Conservation (phyloP, 129 eudicot species). For the Smallanthus sonchifolius region DNA sequence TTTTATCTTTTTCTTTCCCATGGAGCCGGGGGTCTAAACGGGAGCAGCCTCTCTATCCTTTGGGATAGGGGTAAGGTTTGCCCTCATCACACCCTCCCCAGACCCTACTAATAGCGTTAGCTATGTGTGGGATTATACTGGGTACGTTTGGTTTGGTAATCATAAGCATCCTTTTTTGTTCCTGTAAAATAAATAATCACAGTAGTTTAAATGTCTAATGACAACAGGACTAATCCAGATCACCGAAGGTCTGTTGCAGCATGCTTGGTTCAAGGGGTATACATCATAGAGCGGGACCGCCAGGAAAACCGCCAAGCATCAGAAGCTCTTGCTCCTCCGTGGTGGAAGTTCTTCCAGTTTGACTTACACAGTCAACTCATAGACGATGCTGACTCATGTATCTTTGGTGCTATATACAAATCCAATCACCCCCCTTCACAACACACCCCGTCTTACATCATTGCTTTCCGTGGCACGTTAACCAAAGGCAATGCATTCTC, state of each 20-base stretch:
- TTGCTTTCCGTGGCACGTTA: conserved; percentile 86
- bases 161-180: neutral
- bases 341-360: conserved; percentile 81
- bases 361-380: conserved; percentile 49
- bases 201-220: neutral
- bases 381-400: conserved; percentile 63
- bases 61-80: too few species aligned
- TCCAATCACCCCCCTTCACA: conserved; percentile 36
- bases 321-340: conserved; percentile 78
- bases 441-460: conserved; percentile 44
- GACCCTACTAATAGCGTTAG: too few species aligned
- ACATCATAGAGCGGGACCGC: conserved; percentile 73
- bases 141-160: too few species aligned
- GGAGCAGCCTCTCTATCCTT: too few species aligned
- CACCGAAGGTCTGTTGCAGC: conserved; percentile 84
- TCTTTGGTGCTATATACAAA: conserved; percentile 81
- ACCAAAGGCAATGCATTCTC: conserved; percentile 63
- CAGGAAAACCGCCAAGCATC: conserved; percentile 59
- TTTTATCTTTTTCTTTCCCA: too few species aligned
- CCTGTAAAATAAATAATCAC: neutral
- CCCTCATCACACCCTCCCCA: too few species aligned
- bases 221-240: conserved; percentile 57
- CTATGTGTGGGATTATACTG: too few species aligned
- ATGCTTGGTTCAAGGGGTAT: conserved; percentile 78
- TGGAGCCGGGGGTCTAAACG: too few species aligned